Base-by-base conservation (phyloP, 2,329 filamentous ascomycete genomes). In the Elsinoe necatrix region DNA sequence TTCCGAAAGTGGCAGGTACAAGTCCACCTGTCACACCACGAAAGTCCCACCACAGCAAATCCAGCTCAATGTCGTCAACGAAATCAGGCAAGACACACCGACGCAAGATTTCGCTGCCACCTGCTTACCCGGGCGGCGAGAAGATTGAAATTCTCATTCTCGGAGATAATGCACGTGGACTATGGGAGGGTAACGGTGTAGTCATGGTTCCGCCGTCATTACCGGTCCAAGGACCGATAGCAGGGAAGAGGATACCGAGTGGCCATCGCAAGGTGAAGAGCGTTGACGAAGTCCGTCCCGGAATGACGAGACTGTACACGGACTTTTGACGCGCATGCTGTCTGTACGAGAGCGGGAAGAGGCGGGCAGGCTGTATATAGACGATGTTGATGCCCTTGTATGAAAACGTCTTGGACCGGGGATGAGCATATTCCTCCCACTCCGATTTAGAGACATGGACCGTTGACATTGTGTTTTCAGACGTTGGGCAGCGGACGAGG, bases 61-160 rank as follows among this genome's bases (percentile, higher is more conserved):
- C 48, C 5, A 29, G 16, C 25, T 52, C 48, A 14, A 39, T 25
- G 31, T 52, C 29, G 9, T 37, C 48, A 6, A 37, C 48, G 1
- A n/a, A 20, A 14, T 52, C 48, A 9, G 34, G 27, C 25, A 52
- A 52, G 31, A 52, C 48, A 14, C 14, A n/a, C 9, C 37, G 20
- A 14, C 29, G 31, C 14, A 52, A 52, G 48, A 52, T 52, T n/a
- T 52, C 48, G 12, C 21, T 52, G 20, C 48, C 48, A 18, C 48
- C 48, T 37, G 48, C 48, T 37, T 52, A 52, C 20, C 48, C 48
- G 14, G 48, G 48, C 2, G 48, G 48, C 2, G 48, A 52, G 18
- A 52, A 52, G 48, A 52, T 52, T n/a, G 48, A 52, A 18, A 25
- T 52, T 25, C 20, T 52, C 25, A 52, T 52, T 25, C 48, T 52